These are phyloP conservation scores for Ceratocystis eucalypticola DNA, from an alignment of 2,329 filamentous ascomycete species.

Conservation along the genomic window DNA sequence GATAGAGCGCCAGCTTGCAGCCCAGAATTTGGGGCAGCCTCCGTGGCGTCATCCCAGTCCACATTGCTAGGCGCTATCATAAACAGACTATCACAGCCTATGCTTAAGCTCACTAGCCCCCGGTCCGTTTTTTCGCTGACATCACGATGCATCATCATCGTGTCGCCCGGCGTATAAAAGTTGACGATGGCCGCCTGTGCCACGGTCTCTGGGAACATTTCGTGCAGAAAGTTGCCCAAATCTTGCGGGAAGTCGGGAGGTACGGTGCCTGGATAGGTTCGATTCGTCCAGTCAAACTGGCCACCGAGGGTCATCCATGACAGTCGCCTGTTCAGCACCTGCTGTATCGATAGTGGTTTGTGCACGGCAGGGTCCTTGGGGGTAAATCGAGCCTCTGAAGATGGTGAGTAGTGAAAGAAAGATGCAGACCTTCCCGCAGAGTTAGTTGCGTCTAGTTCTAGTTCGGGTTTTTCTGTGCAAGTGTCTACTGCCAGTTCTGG, in stretches of 20 bases:
- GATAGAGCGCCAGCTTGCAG: too few relatives aligned
- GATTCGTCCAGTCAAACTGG: constrained; percentile 91
- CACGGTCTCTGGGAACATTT: constrained; percentile 60
- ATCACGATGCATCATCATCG: constrained; percentile 83
- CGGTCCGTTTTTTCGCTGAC: constrained; percentile 73
- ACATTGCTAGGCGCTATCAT: constrained; percentile 55
- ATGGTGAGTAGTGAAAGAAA: constrained; percentile 41
- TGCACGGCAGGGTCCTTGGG: constrained; percentile 65
- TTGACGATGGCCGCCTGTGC: constrained; percentile 90
- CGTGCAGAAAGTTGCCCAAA: constrained; percentile 51
- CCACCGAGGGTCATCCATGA: constrained; percentile 92
- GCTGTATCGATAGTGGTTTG: constrained; percentile 53
- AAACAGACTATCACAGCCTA: constrained; percentile 85
- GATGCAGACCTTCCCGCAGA: constrained; percentile 27
- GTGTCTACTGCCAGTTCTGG: constrained; percentile 22
- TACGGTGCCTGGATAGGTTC: constrained; percentile 56
- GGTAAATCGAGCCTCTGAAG: constrained; percentile 40
- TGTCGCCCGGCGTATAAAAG: constrained; percentile 80
- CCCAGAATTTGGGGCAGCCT: constrained; percentile 15
- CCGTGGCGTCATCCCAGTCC: constrained; percentile 20
- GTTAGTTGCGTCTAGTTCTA: constrained; percentile 21
- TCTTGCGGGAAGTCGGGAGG: constrained; percentile 65
- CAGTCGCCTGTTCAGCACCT: constrained; percentile 64
- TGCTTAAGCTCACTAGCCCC: constrained; percentile 69
- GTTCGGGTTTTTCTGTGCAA: constrained; percentile 20